Evolutionary conservation across 2,329 filamentous ascomycete species (phyloP).

Genomic region (Colletotrichum euphorbiae): DNA sequence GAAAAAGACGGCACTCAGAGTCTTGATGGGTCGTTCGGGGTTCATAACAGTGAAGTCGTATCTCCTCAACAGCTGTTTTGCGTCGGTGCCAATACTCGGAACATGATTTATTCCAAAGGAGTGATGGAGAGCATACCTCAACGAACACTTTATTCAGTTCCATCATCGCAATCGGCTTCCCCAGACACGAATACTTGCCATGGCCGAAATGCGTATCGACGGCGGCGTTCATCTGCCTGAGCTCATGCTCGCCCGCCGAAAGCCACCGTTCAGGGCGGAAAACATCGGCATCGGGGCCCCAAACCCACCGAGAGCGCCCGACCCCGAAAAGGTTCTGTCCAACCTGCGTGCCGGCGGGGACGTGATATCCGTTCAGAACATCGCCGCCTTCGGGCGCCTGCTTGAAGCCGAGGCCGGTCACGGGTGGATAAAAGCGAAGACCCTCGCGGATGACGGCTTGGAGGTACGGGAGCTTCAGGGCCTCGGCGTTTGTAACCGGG

Average conservation of each 20-base stretch:
- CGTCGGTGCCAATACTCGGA: not conserved
- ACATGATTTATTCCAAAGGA: not conserved
- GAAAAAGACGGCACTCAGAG: slow-evolving; percentile 48
- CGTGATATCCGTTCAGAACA: slow-evolving; percentile 61
- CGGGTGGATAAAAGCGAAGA: slow-evolving; percentile 66
- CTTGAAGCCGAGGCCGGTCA: slow-evolving; percentile 64
- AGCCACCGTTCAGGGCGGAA: slow-evolving; percentile 72
- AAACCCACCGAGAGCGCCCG: slow-evolving; percentile 60
- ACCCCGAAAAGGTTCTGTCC: slow-evolving; percentile 68
- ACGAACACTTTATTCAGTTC: slow-evolving; percentile 61
- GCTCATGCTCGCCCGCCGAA: slow-evolving; percentile 44
- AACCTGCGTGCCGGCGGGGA: slow-evolving; percentile 64
- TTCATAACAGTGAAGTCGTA: slow-evolving; percentile 51
- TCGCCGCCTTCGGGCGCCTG: slow-evolving; percentile 64
- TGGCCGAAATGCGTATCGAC: slow-evolving; percentile 59
- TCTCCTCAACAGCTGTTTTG: slow-evolving; percentile 46
- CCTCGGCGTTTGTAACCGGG: slow-evolving; percentile 58
- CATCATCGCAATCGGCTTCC: slow-evolving; percentile 60
- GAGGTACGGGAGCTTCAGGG: slow-evolving; percentile 63
- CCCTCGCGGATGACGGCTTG: slow-evolving; percentile 69
- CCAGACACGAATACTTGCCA: slow-evolving; percentile 59
- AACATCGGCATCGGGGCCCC: slow-evolving; percentile 66
- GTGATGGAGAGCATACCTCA: slow-evolving; percentile 51
- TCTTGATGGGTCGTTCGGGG: slow-evolving; percentile 49
- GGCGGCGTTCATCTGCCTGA: slow-evolving; percentile 50